Base-by-base conservation (phyloP, 2,329 filamentous ascomycete species). In the Cladosporium velox region DNA sequence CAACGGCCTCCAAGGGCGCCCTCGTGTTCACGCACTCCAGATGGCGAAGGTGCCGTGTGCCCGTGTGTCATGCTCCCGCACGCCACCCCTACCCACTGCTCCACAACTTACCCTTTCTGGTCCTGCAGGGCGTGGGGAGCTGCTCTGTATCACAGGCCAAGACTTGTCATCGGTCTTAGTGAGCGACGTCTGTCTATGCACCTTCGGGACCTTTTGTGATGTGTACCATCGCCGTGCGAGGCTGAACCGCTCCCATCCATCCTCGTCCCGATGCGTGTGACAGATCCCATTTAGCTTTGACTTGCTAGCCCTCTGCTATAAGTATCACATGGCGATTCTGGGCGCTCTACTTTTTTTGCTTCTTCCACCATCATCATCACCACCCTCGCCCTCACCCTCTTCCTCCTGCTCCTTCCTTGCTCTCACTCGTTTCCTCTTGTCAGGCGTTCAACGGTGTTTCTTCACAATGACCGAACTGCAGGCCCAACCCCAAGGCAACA, bases 91-190 rank as follows among this genome's bases (percentile, higher is more conserved):
- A 38, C 61, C 61, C 51, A 64, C 4, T 15, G 51, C 61, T 64
- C 61, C 61, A 64, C 61, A 32, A 26, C 34, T 57, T 64, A 52
- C 61, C 61, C 30, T 28, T 57, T 54, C 35, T 26, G 61, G 35
- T 24, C 44, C 21, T 34, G 34, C 51, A 64, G 61, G 34, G 61
- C 61, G 61, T 64, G 61, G 61, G 61, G 61, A 64, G 61, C 51
- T 28, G 55, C 61, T 44, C 35, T 41, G 61, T 57, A 55, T 64
- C 61, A 57, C 61, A 41, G 51, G 61, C 61, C 61, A 64, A 64
- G 61, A 64, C 61, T 64, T 64, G 61, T 64, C 61, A 57, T 57
- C 61, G 61, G 24, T 44, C 61, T 57, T 57, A 32, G 61, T 30
- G 41, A 55, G 61, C 24, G 51, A 64, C 61, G 51, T 57, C 51